Base-by-base conservation (phyloP, 2,329 filamentous ascomycete genomes). In the Metarhizium anisopliae region DNA sequence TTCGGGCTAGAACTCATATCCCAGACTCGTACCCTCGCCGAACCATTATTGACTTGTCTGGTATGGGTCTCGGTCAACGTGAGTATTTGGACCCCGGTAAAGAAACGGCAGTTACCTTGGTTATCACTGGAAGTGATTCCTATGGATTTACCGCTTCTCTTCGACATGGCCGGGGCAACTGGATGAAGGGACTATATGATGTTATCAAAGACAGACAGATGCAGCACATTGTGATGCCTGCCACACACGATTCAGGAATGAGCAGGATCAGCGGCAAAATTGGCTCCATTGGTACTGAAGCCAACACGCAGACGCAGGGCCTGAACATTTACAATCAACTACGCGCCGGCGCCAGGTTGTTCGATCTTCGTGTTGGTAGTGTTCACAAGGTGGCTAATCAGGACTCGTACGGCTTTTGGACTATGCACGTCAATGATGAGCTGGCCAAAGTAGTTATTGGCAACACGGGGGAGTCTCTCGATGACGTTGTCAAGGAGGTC, bases 221-320 rank as follows among this genome's bases (percentile, higher is more conserved):
- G 0, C 72, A 72, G 53, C 70, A 77, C 35, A 67, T 79, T 18
- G 68, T 73, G 51, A 73, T 80, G 68, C 76, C 76, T 0, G 77
- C 76, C 8, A 71, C 74, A 3, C 76, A 80, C 57, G 74, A 79
- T 56, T 68, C 75, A 0, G 77, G 75, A n/a, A 79, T 80, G 75
- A 72, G 68, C 29, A 66, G 58, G 1, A 74, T 75, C 58, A 71
- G 64, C 14, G 55, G 61, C 50, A 60, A 63, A 14, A 73, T 74
- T 4, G 40, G 45, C 1, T 65, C 68, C 40, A 65, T 73, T 11
- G 74, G 71, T 3, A 64, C 64, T 18, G 63, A 64, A n/a, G 58
- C 63, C 11, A 77, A 78, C 55, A 76, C 72, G 0, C 70, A 75
- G 56, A 75, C 73, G 0, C 77, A 80, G 53, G 71, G 70, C 13